Conservation (phyloP, 1,139 yeast species). For the Candida sp. region DNA sequence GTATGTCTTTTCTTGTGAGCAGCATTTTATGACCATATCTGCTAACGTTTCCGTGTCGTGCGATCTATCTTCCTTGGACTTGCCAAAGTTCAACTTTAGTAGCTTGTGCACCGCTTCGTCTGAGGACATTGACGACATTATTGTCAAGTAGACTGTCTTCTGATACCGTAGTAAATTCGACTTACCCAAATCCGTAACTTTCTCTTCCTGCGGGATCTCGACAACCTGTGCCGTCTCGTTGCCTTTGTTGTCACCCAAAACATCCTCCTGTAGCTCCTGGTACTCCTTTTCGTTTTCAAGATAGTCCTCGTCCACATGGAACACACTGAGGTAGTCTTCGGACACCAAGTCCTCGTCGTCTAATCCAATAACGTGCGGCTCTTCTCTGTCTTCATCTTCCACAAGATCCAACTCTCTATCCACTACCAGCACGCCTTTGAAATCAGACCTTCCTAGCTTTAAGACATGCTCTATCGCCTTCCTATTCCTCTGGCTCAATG, state of each 20-base stretch:
- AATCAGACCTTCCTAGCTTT: constrained; percentile 52
- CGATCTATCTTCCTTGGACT: constrained; percentile 29
- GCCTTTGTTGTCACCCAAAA: constrained; percentile 19
- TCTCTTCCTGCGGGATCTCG: constrained; percentile 10
- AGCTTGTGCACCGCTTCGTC: constrained; percentile 95
- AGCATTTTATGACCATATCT: constrained; percentile 81
- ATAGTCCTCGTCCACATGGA: constrained; percentile 56
- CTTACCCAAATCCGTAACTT: constrained; percentile 67
- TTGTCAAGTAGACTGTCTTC: constrained; percentile 76
- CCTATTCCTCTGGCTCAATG: constrained; percentile 47
- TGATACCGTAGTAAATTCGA: constrained; percentile 64
- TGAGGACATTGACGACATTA: constrained; percentile 93
- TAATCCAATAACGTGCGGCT: constrained; percentile 62
- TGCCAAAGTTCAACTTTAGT: constrained; percentile 49
- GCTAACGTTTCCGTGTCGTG: constrained; percentile 46
- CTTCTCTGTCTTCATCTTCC: constrained; percentile 63
- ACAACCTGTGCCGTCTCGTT: constrained; percentile 20
- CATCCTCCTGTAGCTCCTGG: constrained; percentile 19
- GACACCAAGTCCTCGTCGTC: constrained; percentile 51
- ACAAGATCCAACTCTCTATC: constrained; percentile 59
- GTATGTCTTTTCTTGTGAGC: constrained; percentile 88
- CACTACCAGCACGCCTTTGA: constrained; percentile 43
- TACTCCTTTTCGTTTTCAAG: constrained; percentile 51
- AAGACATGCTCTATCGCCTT: constrained; percentile 58
- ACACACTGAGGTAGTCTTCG: constrained; percentile 53